Conservation (phyloP, 768 basidiomycete genomes). For the Serendipita sp. region DNA sequence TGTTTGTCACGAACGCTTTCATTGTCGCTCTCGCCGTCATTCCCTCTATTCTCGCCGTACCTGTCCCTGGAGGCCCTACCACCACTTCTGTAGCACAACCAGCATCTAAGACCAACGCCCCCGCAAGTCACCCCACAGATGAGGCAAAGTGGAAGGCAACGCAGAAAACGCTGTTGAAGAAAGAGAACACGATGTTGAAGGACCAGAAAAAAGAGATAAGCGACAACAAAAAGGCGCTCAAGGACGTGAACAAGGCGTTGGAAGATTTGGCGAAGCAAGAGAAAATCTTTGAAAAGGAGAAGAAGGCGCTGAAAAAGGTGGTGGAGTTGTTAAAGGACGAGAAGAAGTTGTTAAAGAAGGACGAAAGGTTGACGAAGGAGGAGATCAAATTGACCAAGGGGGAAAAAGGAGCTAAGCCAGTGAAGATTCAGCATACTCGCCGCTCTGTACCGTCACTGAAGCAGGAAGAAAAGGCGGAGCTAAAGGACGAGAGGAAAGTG, state of each 20-base stretch:
- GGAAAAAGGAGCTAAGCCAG: too few species aligned
- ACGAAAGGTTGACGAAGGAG: neutral
- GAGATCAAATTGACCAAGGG: neutral
- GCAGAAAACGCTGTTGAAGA: too few species aligned
- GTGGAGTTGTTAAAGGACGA: neutral
- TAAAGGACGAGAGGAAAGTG: neutral
- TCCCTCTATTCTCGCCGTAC: neutral
- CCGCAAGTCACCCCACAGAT: neutral
- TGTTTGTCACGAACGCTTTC: constrained; percentile 6
- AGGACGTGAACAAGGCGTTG: neutral
- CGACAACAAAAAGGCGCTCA: neutral
- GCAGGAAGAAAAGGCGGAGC: too few species aligned
- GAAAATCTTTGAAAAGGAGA: neutral
- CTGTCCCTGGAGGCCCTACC: neutral
- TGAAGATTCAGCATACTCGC: too few species aligned
- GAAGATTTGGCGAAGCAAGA: neutral
- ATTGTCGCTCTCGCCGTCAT: neutral
- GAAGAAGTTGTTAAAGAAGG: too few species aligned
- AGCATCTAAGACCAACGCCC: neutral
- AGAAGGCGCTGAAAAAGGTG: neutral
- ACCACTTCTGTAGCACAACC: neutral
- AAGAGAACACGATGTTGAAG: too few species aligned
- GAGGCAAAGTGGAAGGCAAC: too few species aligned
- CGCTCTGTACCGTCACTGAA: too few species aligned
- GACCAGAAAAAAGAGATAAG: too few species aligned